Base-by-base conservation (phyloP, 495 filamentous ascomycete species). In the Staphylotrichum tortipilum region DNA sequence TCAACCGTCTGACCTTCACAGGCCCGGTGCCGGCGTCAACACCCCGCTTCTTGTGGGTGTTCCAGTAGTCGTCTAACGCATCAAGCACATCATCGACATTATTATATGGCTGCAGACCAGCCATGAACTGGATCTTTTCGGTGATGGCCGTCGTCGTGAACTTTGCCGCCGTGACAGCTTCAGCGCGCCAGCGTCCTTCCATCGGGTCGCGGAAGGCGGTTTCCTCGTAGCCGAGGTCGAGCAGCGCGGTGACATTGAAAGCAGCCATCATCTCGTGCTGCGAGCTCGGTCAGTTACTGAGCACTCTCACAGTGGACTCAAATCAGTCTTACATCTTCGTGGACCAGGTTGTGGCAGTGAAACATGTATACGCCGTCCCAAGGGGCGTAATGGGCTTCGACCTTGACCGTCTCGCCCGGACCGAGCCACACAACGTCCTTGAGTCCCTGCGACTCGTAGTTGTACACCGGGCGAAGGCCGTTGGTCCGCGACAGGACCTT, bases 261-360 rank as follows among this genome's bases (percentile, higher is more conserved):
- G 76, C 78, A 1, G 68, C 76, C 78, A 80, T 79, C 78, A 80
- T 80, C 48, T 77, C 77, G 56, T 80, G 67, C 58, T 60, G 34
- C 17, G 7, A 22, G 22, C 3, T 1, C 11, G 4, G 34, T 51
- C 18, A 46, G 47, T 36, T 4, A 24, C 14, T 10, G 9, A 31
- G n/a, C n/a, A n/a, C n/a, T n/a, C n/a, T n/a, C n/a, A n/a, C n/a
- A n/a, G n/a, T n/a, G n/a, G n/a, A n/a, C n/a, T n/a, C n/a, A n/a
- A n/a, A n/a, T n/a, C n/a, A n/a, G n/a, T n/a, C 54, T 31, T 54
- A 57, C 58, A 52, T 79, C 78, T 52, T 80, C 78, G 53, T 80
- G 78, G 41, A 80, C 67, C 22, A 78, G 58, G 49, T 80, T 80
- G 57, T 81, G 78, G 65, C 74, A 77, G 48, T 75, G 72, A 54